A percentile compares a stretch with the other conserved stretches of the same genome.
These are phyloP conservation scores for Arthroderma uncinatum DNA, from an alignment of 2,329 filamentous ascomycete species.

Conservation along the genomic window DNA sequence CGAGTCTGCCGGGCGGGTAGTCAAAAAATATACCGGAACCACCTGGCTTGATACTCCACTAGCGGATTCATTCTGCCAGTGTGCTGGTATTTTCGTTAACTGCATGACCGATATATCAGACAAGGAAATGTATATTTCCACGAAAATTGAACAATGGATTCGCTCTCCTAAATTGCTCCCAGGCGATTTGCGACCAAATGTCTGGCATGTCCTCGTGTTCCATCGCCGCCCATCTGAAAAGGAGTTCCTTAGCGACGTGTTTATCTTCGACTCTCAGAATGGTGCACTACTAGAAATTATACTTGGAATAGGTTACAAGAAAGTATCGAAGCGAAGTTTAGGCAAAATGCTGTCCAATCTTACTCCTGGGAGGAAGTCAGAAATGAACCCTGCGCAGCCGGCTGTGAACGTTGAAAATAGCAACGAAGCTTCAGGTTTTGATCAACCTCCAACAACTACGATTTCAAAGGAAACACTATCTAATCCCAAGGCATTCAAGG, in stretches of 20 bases:
- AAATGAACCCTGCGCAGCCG: not conserved
- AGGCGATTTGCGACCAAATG: not conserved
- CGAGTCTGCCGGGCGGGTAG: conserved; percentile 6
- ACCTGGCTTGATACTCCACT: conserved; percentile 7
- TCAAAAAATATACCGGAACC: conserved; percentile 1
- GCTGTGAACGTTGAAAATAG: not conserved
- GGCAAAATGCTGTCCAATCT: conserved; percentile 5
- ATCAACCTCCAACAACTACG: not conserved
- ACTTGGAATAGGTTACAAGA: conserved; percentile 8
- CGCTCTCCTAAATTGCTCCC: conserved; percentile 6
- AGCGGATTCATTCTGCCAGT: conserved; percentile 8
- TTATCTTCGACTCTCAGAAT: conserved; percentile 5
- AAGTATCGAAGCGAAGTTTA: not conserved
- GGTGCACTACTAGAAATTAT: conserved; percentile 7
- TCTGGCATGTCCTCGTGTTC: conserved; percentile 5
- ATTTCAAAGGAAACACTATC: not conserved
- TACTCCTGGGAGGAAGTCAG: not conserved
- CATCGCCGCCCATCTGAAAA: conserved; percentile 6
- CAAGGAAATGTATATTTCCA: conserved; percentile 9
- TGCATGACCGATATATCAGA: conserved; percentile 9
- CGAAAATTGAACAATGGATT: conserved; percentile 9
- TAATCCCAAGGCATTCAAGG: not conserved
- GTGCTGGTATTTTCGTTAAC: conserved; percentile 8
- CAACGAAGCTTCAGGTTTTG: not conserved
- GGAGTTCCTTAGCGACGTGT: conserved; percentile 6